Conservation (phyloP, 495 filamentous ascomycete genomes). For the Evernia prunastri region DNA sequence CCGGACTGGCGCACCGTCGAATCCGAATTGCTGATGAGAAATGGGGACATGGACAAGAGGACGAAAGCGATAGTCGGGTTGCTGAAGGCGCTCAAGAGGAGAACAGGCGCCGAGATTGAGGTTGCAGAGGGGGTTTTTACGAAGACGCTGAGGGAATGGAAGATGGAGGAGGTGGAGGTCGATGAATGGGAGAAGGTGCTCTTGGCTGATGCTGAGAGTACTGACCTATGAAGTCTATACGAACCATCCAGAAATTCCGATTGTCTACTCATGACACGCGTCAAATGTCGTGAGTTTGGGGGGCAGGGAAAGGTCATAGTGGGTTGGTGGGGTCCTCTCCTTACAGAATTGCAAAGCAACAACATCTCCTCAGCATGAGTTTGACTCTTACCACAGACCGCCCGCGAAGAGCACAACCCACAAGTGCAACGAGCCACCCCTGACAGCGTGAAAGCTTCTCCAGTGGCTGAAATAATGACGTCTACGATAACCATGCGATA, state of each 20-base stretch:
- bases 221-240: background rate
- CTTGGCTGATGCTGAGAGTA: background rate
- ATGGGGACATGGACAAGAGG: background rate
- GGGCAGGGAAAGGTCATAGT: no score
- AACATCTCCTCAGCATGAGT: background rate
- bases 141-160: background rate
- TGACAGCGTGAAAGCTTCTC: background rate
- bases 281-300: no score
- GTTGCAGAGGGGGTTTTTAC: background rate
- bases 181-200: slow-evolving; percentile 1
- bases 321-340: no score
- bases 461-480: slow-evolving; percentile 11
- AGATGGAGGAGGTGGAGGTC: background rate
- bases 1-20: background rate
- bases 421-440: background rate
- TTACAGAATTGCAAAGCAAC: no score
- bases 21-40: background rate
- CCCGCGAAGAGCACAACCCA: background rate
- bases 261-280: no score
- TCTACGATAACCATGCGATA: no score
- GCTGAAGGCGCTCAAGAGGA: background rate
- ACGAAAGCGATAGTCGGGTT: background rate
- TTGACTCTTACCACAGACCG: background rate
- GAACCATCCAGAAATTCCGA: no score
- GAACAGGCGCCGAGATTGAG: background rate